Evolutionary conservation across 2,329 filamentous ascomycete species (phyloP).

Genomic region (Neurospora sp.): DNA sequence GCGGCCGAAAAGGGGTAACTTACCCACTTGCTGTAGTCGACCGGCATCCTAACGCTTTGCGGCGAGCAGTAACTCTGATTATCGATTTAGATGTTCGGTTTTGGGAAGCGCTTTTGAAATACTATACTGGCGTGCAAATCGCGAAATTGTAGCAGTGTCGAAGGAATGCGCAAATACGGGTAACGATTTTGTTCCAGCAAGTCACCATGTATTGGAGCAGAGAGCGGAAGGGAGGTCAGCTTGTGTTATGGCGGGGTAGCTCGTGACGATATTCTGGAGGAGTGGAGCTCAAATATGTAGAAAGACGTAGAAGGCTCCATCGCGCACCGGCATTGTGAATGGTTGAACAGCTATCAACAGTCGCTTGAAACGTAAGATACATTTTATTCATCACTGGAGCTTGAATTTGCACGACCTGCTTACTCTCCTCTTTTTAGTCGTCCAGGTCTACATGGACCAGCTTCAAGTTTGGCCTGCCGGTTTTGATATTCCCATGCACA

Average conservation of each 20-base stretch:
- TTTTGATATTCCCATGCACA: no score
- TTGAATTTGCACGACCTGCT: neutral
- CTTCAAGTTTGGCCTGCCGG: neutral
- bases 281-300: neutral
- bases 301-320: neutral
- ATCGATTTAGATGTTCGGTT: neutral
- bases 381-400: neutral
- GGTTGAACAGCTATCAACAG: neutral
- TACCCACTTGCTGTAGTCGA: constrained; percentile 57
- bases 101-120: neutral
- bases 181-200: neutral
- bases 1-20: constrained; percentile 11
- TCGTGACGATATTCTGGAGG: constrained; percentile 4
- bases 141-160: neutral
- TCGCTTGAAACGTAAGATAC: neutral
- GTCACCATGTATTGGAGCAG: neutral
- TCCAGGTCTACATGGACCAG: neutral
- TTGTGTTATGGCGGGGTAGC: constrained; percentile 15
- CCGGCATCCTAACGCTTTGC: constrained; percentile 28
- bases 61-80: neutral
- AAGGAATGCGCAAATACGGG: neutral
- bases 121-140: neutral
- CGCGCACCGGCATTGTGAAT: neutral
- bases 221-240: neutral
- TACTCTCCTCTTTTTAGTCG: neutral